Percentiles rank a stretch among this genome's conserved stretches.
These are phyloP conservation scores for Platismatia glauca DNA, from an alignment of 495 filamentous ascomycete species.

Conservation along the genomic window DNA sequence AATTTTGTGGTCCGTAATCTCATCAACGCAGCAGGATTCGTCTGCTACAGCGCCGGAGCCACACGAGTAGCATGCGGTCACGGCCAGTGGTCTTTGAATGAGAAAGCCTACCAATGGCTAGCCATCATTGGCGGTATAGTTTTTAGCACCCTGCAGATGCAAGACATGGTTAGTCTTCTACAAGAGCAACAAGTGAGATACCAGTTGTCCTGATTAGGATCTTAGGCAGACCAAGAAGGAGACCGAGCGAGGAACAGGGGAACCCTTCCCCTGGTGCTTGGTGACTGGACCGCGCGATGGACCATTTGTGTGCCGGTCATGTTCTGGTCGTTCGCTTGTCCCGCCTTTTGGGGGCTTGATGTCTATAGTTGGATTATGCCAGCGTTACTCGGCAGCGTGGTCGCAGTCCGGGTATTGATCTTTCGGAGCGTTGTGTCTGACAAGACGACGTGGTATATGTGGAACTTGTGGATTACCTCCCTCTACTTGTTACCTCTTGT, in stretches of 20 bases:
- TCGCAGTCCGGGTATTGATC: slow-evolving; percentile 13
- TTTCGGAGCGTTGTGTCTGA: slow-evolving; percentile 9
- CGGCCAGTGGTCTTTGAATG: slow-evolving; percentile 15
- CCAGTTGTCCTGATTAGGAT: slow-evolving; percentile 1
- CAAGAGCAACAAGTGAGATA: background rate
- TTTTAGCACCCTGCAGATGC: slow-evolving; percentile 43
- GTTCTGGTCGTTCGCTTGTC: slow-evolving; percentile 36
- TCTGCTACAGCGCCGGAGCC: slow-evolving; percentile 30
- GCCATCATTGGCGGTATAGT: slow-evolving; percentile 36
- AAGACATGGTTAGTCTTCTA: slow-evolving; percentile 34
- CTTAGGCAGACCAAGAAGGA: slow-evolving; percentile 33
- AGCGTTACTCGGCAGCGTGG: slow-evolving; percentile 9
- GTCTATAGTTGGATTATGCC: slow-evolving; percentile 13
- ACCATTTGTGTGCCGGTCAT: slow-evolving; percentile 31
- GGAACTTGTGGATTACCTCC: slow-evolving; percentile 19
- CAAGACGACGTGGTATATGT: slow-evolving; percentile 16
- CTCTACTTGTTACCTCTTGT: slow-evolving; percentile 19
- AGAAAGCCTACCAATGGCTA: slow-evolving; percentile 34
- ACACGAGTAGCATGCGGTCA: slow-evolving; percentile 19
- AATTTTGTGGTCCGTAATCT: slow-evolving; percentile 33
- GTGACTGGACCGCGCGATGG: slow-evolving; percentile 36
- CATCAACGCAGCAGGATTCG: slow-evolving; percentile 37
- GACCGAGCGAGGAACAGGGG: slow-evolving; percentile 36
- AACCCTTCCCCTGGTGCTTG: slow-evolving; percentile 36
- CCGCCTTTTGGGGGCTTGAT: slow-evolving; percentile 32